These are phyloP conservation scores for Selenicereus undatus DNA, from an alignment of 148 eudicot genomes.

Conservation along the genomic window DNA sequence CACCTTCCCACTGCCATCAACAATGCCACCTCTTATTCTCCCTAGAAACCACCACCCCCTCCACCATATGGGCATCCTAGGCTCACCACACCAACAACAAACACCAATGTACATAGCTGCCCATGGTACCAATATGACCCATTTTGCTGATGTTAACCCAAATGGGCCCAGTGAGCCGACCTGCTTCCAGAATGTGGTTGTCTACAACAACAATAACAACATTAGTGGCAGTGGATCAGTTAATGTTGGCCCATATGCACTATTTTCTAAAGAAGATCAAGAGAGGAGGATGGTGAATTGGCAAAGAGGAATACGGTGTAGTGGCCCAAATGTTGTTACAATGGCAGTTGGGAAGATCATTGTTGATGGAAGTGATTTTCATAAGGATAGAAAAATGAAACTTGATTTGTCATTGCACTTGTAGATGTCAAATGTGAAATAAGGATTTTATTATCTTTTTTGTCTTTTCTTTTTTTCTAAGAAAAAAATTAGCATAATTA, in stretches of 20 bases:
- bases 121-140: slow-evolving; percentile 44
- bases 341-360: slow-evolving; percentile 12
- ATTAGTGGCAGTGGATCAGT: neutral
- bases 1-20: slow-evolving; percentile 26
- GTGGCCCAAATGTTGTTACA: slow-evolving; percentile 17
- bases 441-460: too few relatives aligned
- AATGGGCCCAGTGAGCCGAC: slow-evolving; percentile 49
- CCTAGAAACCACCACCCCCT: slow-evolving; percentile 41
- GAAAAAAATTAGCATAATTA: too few relatives aligned
- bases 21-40: slow-evolving; percentile 16
- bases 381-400: slow-evolving; percentile 42
- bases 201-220: slow-evolving; percentile 25
- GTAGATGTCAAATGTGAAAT: slow-evolving; percentile 18
- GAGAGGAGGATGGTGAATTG: slow-evolving; percentile 34
- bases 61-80: slow-evolving; percentile 36
- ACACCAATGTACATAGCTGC: slow-evolving; percentile 48
- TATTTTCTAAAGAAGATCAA: slow-evolving; percentile 29
- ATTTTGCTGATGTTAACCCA: slow-evolving; percentile 23
- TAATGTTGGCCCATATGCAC: slow-evolving; percentile 15
- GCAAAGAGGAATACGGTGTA: slow-evolving; percentile 32
- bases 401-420: slow-evolving; percentile 84
- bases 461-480: too few relatives aligned
- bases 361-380: slow-evolving; percentile 20
- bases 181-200: slow-evolving; percentile 36
- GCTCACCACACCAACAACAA: slow-evolving; percentile 33